phyloP scores from a whole-genome alignment of 805 yeast species.

The Teunomyces kruisii region DNA sequence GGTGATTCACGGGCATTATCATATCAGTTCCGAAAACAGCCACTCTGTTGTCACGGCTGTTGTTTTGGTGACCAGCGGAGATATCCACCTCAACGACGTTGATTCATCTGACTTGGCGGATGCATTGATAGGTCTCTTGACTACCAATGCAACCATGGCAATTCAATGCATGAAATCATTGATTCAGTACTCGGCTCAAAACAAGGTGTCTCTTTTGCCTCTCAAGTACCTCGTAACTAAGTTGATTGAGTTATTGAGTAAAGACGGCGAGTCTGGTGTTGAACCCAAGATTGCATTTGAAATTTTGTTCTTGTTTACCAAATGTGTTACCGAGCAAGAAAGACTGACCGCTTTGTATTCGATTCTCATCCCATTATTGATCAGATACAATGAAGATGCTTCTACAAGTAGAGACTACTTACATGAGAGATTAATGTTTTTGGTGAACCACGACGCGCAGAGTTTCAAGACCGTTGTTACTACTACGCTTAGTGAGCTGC shows the following conservation, averaged over 20 bases:
- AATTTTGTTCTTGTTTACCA: slow-evolving; percentile 47
- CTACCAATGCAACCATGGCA: slow-evolving; percentile 23
- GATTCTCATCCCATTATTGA: slow-evolving; percentile 37
- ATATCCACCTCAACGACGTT: slow-evolving; percentile 21
- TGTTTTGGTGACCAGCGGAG: slow-evolving; percentile 36
- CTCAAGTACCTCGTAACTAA: slow-evolving; percentile 48
- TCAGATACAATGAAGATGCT: slow-evolving; percentile 23
- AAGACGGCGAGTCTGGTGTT: slow-evolving; percentile 11
- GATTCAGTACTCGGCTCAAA: slow-evolving; percentile 34
- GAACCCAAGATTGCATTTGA: slow-evolving; percentile 41
- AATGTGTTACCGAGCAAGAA: slow-evolving; percentile 28
- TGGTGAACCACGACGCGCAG: slow-evolving; percentile 45
- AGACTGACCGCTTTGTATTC: slow-evolving; percentile 29
- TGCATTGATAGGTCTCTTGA: slow-evolving; percentile 24
- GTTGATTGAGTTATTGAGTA: slow-evolving; percentile 32
- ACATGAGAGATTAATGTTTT: slow-evolving; percentile 46
- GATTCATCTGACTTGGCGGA: slow-evolving; percentile 23
- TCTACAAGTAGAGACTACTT: slow-evolving; percentile 34
- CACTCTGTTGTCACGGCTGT: slow-evolving; percentile 34
- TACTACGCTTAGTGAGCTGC: slow-evolving; percentile 35
- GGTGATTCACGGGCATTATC: slow-evolving; percentile 19
- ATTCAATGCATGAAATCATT: slow-evolving; percentile 63
- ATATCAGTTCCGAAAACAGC: slow-evolving; percentile 16
- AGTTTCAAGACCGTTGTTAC: slow-evolving; percentile 51
- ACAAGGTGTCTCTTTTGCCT: slow-evolving; percentile 31